A percentile compares a stretch with the other conserved stretches of the same genome.
Conservation (phyloP, 1,139 yeast species). For the Pichia sp. region DNA sequence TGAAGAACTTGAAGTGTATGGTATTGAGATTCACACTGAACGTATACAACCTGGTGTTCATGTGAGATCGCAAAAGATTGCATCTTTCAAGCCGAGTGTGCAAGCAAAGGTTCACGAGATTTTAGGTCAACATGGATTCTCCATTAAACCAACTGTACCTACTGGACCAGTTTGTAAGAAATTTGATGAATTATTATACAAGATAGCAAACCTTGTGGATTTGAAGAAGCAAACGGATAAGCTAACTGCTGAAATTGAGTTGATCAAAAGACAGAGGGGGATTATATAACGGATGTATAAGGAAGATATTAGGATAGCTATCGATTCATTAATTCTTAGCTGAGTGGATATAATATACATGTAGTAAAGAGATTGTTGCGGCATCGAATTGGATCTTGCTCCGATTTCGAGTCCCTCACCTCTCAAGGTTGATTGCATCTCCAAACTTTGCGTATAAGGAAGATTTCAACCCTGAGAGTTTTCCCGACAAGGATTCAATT, state of each 20-base stretch:
- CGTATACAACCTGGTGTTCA: conserved; percentile 72
- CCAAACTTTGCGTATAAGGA: conserved; percentile 88
- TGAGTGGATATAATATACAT: no score
- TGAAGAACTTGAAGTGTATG: conserved; percentile 82
- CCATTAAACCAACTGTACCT: conserved; percentile 85
- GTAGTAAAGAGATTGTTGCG: no score
- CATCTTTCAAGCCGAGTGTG: conserved; percentile 59
- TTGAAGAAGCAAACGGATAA: conserved; percentile 85
- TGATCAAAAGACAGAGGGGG: conserved; percentile 38
- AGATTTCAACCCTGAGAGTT: conserved; percentile 55
- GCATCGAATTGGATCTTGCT: no score
- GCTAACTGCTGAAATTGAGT: conserved; percentile 68
- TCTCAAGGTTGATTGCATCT: conserved; percentile 77
- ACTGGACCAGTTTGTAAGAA: conserved; percentile 73
- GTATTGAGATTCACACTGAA: conserved; percentile 76
- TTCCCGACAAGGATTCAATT: conserved; percentile 44
- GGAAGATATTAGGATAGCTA: no score
- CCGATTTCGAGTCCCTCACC: no score
- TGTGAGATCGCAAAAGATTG: conserved; percentile 63
- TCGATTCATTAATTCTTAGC: no score
- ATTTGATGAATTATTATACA: conserved; percentile 70
- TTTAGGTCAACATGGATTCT: conserved; percentile 70
- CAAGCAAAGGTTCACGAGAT: conserved; percentile 70
- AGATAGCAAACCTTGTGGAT: conserved; percentile 70
- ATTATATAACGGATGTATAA: conserved; percentile 8